Base-by-base conservation (phyloP, 306 rosid species). In the Hippophae gyantsensis region DNA sequence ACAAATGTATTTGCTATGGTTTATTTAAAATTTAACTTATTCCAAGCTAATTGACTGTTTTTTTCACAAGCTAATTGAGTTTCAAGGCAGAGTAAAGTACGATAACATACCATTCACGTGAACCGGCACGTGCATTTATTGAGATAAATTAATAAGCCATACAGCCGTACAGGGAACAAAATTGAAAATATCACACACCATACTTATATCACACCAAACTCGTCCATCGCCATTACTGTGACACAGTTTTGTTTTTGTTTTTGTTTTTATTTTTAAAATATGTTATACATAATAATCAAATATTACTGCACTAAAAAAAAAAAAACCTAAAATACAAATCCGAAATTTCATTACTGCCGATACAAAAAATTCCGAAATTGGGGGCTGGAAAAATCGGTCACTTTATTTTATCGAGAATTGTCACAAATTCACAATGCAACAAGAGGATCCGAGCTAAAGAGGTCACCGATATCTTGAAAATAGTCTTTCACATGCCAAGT, bases 391-490 rank as follows among this genome's bases (percentile, higher is more conserved):
- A 32, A 32, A 32, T 32, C 38, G 38, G 38, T 32, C 38, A 64
- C n/a, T 23, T 61, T 49, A 10, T 13, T 6, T 51, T 8, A 26
- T 12, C 41, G 7, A 13, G 54, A 45, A 26, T 3, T 32, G 38
- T 32, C 38, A 32, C 38, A 32, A 2, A 32, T 43, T 79, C 73
- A 87, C 9, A 83, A 82, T 43, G 95, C 90, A 7, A 88, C 45
- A n/a, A 80, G 79, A 40, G 89, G 72, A 67, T 88, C 97, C 2
- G 85, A 69, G 42, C 69, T 69, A 64, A 93, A 88, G 6, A 93
- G 58, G 65, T 93, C 99, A 12, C 83, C 87, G 72, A 93, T 84
- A 44, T 93, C 99, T 77, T 88, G 95, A 13, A 88, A 88, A 60
- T 68, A 68, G 49, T 93, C 97, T 27, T 80, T 84, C 26, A 51